phyloP scores from a whole-genome alignment of 169 alveolate genomes.

The Perkinsus chesapeaki region DNA sequence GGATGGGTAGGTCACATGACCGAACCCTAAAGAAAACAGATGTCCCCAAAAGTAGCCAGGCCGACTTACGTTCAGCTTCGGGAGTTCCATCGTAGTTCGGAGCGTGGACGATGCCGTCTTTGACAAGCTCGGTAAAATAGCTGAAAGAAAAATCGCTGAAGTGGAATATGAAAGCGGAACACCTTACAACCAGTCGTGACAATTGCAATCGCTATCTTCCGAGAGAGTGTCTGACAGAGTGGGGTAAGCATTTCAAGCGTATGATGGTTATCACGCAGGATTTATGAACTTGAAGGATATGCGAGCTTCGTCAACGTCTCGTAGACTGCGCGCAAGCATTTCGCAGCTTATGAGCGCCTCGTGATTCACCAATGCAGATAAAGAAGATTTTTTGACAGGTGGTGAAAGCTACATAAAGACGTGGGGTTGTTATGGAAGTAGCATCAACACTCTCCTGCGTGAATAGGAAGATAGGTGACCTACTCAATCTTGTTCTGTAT shows the following conservation, averaged over 20 bases:
- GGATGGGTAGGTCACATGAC: background rate
- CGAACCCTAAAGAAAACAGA: background rate
- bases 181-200: background rate
- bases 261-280: too few species aligned
- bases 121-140: background rate
- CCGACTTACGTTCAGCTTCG: background rate
- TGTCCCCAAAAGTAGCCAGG: too few species aligned
- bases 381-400: too few species aligned
- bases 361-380: too few species aligned
- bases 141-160: background rate
- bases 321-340: too few species aligned
- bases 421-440: too few species aligned
- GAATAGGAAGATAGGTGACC: conserved; percentile 41
- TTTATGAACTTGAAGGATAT: too few species aligned
- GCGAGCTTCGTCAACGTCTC: too few species aligned
- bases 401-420: too few species aligned
- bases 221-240: background rate
- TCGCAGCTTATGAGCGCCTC: too few species aligned
- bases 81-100: background rate
- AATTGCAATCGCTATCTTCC: background rate
- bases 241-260: background rate
- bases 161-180: background rate
- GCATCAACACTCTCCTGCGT: too few species aligned
- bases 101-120: background rate
- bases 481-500: conserved; percentile 94